Conservation (phyloP, 768 basidiomycete genomes). For the Pholiota microspora region DNA sequence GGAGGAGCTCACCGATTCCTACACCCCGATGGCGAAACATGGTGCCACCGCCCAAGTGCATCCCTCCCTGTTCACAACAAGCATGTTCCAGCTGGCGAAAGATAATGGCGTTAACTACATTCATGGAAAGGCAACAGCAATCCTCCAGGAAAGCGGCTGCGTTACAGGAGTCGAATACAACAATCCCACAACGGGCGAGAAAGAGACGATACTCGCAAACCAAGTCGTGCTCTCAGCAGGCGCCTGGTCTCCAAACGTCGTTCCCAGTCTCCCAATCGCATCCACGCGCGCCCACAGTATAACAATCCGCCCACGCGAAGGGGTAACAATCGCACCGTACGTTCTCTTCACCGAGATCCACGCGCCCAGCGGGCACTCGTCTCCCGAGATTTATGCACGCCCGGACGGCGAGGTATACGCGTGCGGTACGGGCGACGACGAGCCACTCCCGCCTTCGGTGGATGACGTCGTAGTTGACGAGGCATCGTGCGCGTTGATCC, state of each 20-base stretch:
- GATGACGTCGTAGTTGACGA: constrained; percentile 67
- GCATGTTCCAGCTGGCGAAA: constrained; percentile 65
- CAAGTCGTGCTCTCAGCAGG: constrained; percentile 81
- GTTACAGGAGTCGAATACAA: constrained; percentile 52
- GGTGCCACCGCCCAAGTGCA: constrained; percentile 77
- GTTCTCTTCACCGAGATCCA: constrained; percentile 81
- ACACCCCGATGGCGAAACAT: constrained; percentile 54
- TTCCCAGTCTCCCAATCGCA: constrained; percentile 56
- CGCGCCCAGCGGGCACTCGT: constrained; percentile 26
- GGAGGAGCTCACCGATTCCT: constrained; percentile 57
- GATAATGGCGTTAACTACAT: constrained; percentile 51
- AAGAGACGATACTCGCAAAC: constrained; percentile 50
- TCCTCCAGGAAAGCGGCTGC: constrained; percentile 36
- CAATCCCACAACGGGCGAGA: constrained; percentile 22
- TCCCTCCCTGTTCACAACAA: constrained; percentile 70
- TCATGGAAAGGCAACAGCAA: constrained; percentile 41
- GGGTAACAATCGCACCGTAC: constrained; percentile 60
- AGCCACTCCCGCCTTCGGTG: constrained; percentile 63
- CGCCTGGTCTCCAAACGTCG: constrained; percentile 74
- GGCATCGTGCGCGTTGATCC: constrained; percentile 53
- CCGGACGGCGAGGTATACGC: constrained; percentile 70
- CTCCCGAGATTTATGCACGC: constrained; percentile 73
- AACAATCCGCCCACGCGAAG: constrained; percentile 49
- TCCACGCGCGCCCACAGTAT: constrained; percentile 74
- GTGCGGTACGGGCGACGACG: constrained; percentile 78